phyloP scores from a whole-genome alignment of 805 yeast genomes.

The Brettanomyces anomalus region DNA sequence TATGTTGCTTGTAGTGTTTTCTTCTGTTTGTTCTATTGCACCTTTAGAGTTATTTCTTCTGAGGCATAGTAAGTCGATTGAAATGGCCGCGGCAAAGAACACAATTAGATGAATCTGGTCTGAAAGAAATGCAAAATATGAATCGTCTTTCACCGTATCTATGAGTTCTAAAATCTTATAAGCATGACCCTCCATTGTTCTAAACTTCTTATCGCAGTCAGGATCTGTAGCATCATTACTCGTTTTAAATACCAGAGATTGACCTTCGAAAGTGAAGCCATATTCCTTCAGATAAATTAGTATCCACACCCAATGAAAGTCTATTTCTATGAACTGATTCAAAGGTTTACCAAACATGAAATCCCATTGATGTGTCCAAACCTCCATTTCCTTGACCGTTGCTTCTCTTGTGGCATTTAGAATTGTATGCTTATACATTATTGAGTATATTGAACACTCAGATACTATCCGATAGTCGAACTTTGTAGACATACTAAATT shows the following conservation, averaged over 20 bases:
- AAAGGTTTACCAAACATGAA: constrained; percentile 61
- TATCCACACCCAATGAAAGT: constrained; percentile 53
- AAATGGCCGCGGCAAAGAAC: constrained; percentile 32
- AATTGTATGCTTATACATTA: constrained; percentile 51
- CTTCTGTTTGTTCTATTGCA: background rate
- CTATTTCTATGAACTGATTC: constrained; percentile 64
- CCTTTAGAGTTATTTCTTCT: background rate
- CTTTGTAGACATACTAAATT: constrained; percentile 54
- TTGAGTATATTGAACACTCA: constrained; percentile 54
- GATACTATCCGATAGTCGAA: constrained; percentile 81
- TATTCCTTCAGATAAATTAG: constrained; percentile 28
- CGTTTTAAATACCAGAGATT: background rate
- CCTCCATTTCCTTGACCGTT: constrained; percentile 32
- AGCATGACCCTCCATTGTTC: background rate
- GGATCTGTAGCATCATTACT: background rate
- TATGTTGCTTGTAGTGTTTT: background rate
- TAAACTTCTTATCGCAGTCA: background rate
- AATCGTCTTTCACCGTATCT: constrained; percentile 31
- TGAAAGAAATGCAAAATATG: constrained; percentile 59
- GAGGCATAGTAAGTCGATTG: constrained; percentile 21
- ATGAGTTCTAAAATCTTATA: constrained; percentile 29
- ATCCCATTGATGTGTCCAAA: constrained; percentile 66
- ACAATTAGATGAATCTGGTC: constrained; percentile 57
- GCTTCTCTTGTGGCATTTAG: constrained; percentile 11
- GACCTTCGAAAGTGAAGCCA: constrained; percentile 5